phyloP scores from a whole-genome alignment of 306 rosid genomes.

The Notholithocarpus densiflorus region DNA sequence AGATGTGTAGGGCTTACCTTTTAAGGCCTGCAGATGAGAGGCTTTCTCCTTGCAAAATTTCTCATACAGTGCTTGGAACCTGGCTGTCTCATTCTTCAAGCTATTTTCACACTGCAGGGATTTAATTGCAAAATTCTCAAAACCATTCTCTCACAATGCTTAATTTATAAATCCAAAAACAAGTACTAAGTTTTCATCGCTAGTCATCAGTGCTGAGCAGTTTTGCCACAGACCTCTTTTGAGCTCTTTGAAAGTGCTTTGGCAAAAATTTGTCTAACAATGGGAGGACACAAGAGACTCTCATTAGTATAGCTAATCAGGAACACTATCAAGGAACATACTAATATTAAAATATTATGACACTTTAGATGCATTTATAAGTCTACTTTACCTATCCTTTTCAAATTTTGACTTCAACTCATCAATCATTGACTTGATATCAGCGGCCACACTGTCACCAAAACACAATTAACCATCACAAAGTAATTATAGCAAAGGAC shows the following conservation, averaged over 20 bases:
- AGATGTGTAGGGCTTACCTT: conserved; percentile 40
- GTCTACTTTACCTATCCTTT: conserved; percentile 71
- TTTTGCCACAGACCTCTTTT: conserved; percentile 67
- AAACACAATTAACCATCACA: conserved; percentile 18
- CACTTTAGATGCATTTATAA: not conserved
- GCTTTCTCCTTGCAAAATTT: conserved; percentile 75
- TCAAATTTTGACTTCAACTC: conserved; percentile 77
- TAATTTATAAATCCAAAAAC: conserved; percentile 10
- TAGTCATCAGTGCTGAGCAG: not conserved
- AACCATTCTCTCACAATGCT: conserved; percentile 10
- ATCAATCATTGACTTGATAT: conserved; percentile 64
- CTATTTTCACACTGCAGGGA: conserved; percentile 70
- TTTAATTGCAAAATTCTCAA: conserved; percentile 19
- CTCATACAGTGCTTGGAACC: conserved; percentile 77
- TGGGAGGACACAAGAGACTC: not conserved
- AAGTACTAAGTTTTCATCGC: not conserved
- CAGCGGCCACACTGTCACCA: conserved; percentile 70
- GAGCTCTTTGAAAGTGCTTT: conserved; percentile 93
- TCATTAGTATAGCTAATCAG: conserved; percentile 6
- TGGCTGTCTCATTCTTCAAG: conserved; percentile 66
- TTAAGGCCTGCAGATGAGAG: conserved; percentile 65
- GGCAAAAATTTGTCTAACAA: conserved; percentile 73
- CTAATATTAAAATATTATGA: not conserved
- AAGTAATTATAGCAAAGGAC: not conserved
- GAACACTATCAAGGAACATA: too few species aligned